A percentile compares a stretch with the other conserved stretches of the same genome.
These are phyloP conservation scores for Mycena vulgaris DNA, from an alignment of 768 basidiomycete genomes.

Conservation along the genomic window DNA sequence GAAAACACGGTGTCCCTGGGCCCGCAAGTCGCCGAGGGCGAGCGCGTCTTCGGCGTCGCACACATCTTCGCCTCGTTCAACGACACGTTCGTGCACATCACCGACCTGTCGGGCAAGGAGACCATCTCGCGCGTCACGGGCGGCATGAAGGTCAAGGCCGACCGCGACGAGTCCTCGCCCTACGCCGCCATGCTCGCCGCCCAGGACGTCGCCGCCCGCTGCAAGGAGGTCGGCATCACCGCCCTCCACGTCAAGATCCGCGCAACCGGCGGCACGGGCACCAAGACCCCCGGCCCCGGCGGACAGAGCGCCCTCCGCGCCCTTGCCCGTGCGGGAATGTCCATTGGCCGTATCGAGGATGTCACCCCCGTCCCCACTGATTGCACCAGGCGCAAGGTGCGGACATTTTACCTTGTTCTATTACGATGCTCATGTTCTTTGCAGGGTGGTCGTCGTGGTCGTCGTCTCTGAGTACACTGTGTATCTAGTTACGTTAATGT, in stretches of 20 bases:
- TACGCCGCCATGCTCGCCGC: slow-evolving; percentile 99
- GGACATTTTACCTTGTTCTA: slow-evolving; percentile 8
- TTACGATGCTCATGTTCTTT: background rate
- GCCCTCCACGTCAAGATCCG: slow-evolving; percentile 99
- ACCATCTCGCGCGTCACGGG: slow-evolving; percentile 99
- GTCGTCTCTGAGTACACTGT: slow-evolving; percentile 79
- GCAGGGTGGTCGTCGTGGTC: slow-evolving; percentile 99
- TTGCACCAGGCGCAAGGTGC: slow-evolving; percentile 95
- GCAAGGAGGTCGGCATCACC: slow-evolving; percentile 98
- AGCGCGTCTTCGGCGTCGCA: slow-evolving; percentile 97
- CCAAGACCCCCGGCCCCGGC: slow-evolving; percentile 99
- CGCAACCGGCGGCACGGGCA: slow-evolving; percentile 98
- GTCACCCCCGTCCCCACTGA: slow-evolving; percentile 98
- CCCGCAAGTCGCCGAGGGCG: slow-evolving; percentile 96
- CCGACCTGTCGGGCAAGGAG: slow-evolving; percentile 99
- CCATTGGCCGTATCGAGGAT: slow-evolving; percentile 98
- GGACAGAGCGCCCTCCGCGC: slow-evolving; percentile 98
- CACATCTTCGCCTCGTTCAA: slow-evolving; percentile 99
- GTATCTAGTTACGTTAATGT: slow-evolving; percentile 68
- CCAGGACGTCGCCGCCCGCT: slow-evolving; percentile 95
- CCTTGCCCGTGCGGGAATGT: slow-evolving; percentile 97
- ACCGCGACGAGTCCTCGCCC: slow-evolving; percentile 98
- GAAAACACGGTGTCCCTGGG: slow-evolving; percentile 92
- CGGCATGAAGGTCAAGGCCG: slow-evolving; percentile 99
- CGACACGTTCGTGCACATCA: slow-evolving; percentile 99